Evolutionary conservation across 352 stramenopile species (phyloP).

Genomic region (Peronospora tabacina): DNA sequence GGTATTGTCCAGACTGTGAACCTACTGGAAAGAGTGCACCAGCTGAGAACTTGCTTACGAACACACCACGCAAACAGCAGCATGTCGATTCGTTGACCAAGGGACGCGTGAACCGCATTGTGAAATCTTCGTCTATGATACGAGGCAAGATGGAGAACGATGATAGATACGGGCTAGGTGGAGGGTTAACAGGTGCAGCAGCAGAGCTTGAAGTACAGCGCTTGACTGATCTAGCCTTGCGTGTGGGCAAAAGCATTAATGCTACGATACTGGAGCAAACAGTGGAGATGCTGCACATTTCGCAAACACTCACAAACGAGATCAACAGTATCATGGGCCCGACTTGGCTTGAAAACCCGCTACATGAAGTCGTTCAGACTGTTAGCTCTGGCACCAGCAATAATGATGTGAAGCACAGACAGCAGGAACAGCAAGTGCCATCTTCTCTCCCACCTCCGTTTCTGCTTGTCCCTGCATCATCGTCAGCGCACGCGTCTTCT

Average conservation of each 20-base stretch:
- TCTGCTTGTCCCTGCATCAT: slow-evolving; percentile 32
- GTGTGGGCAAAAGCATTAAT: slow-evolving; percentile 65
- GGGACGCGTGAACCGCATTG: slow-evolving; percentile 13
- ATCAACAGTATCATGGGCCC: slow-evolving; percentile 39
- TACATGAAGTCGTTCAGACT: slow-evolving; percentile 3
- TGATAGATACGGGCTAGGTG: slow-evolving; percentile 10
- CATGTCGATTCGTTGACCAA: slow-evolving; percentile 28
- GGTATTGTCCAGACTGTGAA: slow-evolving; percentile 79
- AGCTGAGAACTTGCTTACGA: slow-evolving; percentile 30
- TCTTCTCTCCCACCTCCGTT: slow-evolving; percentile 34
- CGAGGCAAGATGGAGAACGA: slow-evolving; percentile 20
- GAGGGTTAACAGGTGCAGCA: slow-evolving; percentile 10
- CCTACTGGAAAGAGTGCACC: slow-evolving; percentile 21
- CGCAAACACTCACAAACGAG: slow-evolving; percentile 40
- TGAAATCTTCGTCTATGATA: slow-evolving; percentile 14
- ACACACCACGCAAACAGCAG: slow-evolving; percentile 33
- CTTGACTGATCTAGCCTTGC: slow-evolving; percentile 65
- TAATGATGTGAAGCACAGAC: slow-evolving; percentile 8
- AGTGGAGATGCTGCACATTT: slow-evolving; percentile 66
- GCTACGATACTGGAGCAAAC: slow-evolving; percentile 64
- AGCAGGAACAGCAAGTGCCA: slow-evolving; percentile 11
- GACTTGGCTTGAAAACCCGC: slow-evolving; percentile 12
- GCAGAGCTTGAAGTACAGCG: slow-evolving; percentile 48
- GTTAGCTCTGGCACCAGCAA: slow-evolving; percentile 3
- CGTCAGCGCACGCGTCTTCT: slow-evolving; percentile 30